Evolutionary conservation across 2,329 filamentous ascomycete genomes (phyloP).

Genomic region (Aspergillus arachidicola): DNA sequence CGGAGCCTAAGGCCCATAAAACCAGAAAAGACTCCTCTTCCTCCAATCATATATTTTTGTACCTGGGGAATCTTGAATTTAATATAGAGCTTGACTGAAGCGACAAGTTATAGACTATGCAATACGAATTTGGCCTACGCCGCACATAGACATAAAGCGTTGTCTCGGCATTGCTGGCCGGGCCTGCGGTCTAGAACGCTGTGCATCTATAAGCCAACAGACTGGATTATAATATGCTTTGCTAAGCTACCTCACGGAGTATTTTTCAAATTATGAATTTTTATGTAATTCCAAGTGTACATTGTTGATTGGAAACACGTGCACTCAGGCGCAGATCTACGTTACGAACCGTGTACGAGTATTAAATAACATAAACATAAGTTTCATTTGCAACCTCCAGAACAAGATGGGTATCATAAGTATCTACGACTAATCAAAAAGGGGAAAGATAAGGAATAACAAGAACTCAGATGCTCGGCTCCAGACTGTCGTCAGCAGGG

Average conservation of each 20-base stretch:
- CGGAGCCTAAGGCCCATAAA: background rate
- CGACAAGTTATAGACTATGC: too few species aligned
- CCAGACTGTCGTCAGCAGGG: background rate
- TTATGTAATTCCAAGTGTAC: background rate
- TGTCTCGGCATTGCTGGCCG: background rate
- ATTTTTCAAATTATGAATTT: background rate
- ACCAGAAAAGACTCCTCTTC: background rate
- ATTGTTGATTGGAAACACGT: background rate
- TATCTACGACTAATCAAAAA: constrained; percentile 8
- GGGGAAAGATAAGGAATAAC: background rate
- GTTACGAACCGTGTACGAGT: background rate
- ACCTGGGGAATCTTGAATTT: background rate
- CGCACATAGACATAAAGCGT: background rate
- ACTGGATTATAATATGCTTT: background rate
- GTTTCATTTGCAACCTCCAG: background rate
- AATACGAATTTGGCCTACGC: too few species aligned
- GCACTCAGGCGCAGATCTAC: background rate
- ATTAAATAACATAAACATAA: background rate
- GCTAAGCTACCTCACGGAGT: background rate
- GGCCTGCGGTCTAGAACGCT: background rate
- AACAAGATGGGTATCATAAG: constrained; percentile 20
- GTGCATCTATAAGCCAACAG: background rate
- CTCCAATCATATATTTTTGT: background rate
- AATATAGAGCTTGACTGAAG: background rate
- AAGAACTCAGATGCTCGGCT: background rate